These are phyloP conservation scores for Arthrobotrys musiformis DNA, from an alignment of 2,329 filamentous ascomycete genomes.

Conservation along the genomic window DNA sequence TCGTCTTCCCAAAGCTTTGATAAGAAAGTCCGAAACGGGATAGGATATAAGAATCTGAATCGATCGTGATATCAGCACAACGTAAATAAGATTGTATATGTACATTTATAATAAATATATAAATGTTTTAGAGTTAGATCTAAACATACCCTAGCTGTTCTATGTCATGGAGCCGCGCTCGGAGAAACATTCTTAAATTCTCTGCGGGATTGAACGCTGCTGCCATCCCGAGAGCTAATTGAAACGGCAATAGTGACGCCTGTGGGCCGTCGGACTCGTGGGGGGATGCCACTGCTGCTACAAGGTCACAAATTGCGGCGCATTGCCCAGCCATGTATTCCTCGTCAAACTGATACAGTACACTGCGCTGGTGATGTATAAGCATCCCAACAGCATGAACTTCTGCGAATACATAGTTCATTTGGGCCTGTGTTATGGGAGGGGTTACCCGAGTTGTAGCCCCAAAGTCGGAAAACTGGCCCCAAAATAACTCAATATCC, in stretches of 20 bases:
- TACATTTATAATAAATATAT: neutral
- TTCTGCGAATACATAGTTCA: conserved; percentile 46
- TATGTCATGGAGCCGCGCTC: conserved; percentile 79
- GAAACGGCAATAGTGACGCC: conserved; percentile 77
- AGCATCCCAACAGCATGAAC: conserved; percentile 47
- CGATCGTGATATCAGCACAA: neutral
- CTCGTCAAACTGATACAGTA: conserved; percentile 62
- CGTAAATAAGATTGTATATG: no score
- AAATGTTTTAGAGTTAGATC: neutral
- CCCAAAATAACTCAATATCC: conserved; percentile 60
- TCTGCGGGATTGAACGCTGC: conserved; percentile 83
- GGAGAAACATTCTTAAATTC: conserved; percentile 80
- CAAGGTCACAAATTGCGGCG: conserved; percentile 78
- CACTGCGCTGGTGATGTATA: conserved; percentile 58
- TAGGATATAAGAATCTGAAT: conserved; percentile 83
- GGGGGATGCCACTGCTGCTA: conserved; percentile 73
- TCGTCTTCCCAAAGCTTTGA: conserved; percentile 78
- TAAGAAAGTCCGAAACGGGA: conserved; percentile 78
- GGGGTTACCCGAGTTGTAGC: conserved; percentile 67
- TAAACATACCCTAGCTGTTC: conserved; percentile 76
- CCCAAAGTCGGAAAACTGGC: conserved; percentile 63
- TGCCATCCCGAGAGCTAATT: conserved; percentile 80
- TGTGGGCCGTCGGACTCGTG: neutral
- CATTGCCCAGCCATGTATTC: conserved; percentile 69
- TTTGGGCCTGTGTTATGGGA: neutral